Conservation (phyloP, 371 early-diverging fungal species). For the Haplosporangium sp. region DNA sequence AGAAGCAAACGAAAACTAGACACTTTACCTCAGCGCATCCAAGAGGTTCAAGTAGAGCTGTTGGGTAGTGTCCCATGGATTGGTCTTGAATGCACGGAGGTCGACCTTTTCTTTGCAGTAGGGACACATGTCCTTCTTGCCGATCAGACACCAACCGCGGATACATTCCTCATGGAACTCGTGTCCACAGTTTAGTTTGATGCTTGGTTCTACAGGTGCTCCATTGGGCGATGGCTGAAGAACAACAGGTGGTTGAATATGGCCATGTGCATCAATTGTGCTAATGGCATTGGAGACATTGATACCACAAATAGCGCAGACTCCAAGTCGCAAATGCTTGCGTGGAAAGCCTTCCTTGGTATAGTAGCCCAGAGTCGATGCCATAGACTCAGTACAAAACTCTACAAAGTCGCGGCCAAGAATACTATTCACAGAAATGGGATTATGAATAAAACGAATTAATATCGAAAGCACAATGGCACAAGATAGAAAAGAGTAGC, state of each 20-base stretch:
- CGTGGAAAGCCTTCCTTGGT: conserved; percentile 75
- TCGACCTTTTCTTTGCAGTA: conserved; percentile 93
- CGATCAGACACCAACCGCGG: conserved; percentile 94
- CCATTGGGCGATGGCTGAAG: conserved; percentile 37
- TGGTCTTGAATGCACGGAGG: conserved; percentile 77
- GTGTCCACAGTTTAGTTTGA: conserved; percentile 81
- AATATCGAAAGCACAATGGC: neutral
- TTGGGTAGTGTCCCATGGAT: conserved; percentile 84
- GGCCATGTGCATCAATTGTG: conserved; percentile 37
- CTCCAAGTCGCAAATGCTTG: conserved; percentile 76
- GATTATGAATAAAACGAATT: no score
- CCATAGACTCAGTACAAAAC: conserved; percentile 86
- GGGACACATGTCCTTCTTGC: conserved; percentile 96
- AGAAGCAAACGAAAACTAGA: neutral
- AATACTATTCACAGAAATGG: conserved; percentile 65
- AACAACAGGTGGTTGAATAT: conserved; percentile 41
- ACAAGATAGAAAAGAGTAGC: neutral
- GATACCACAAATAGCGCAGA: conserved; percentile 87
- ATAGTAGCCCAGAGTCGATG: conserved; percentile 80
- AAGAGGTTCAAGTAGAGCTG: conserved; percentile 81
- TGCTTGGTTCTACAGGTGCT: conserved; percentile 60
- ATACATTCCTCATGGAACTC: conserved; percentile 93
- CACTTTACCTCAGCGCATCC: conserved; percentile 70
- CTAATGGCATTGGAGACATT: conserved; percentile 52
- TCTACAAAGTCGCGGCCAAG: conserved; percentile 89